A percentile compares a stretch with the other conserved stretches of the same genome.
Conservation (phyloP, 2,329 filamentous ascomycete genomes). For the Pseudocercospora macadamiae region DNA sequence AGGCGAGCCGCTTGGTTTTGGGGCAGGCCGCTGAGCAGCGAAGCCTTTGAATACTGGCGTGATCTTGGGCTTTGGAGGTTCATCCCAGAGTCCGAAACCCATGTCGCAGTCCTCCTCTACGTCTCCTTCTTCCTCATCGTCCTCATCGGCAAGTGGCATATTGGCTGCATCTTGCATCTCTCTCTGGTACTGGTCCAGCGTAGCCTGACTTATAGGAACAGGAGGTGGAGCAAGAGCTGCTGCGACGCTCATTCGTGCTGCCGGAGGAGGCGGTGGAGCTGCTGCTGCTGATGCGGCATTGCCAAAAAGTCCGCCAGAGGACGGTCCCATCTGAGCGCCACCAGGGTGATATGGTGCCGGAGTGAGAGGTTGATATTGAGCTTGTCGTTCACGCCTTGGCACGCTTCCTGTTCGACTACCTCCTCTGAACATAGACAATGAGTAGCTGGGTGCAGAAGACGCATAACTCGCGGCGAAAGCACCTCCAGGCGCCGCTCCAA, state of each 20-base stretch:
- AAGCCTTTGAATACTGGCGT: no score
- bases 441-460: no score
- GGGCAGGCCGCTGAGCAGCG: background rate
- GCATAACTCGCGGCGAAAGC: background rate
- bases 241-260: background rate
- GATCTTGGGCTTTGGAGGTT: background rate
- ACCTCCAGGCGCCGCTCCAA: background rate
- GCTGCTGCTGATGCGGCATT: background rate
- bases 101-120: conserved; percentile 25
- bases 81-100: conserved; percentile 27
- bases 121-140: conserved; percentile 19
- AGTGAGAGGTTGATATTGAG: no score
- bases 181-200: background rate
- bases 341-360: no score
- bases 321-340: no score
- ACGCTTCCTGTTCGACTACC: no score
- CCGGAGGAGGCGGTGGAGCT: no score
- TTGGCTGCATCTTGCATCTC: background rate
- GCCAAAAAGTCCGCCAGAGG: background rate
- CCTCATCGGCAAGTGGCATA: background rate
- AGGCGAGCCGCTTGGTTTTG: conserved; percentile 4
- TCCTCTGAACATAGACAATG: no score
- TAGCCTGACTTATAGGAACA: background rate
- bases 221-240: background rate
- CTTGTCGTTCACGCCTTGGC: no score